Conservation (phyloP, 129 eudicot species). For the Pseudognaphalium luteoalbum region DNA sequence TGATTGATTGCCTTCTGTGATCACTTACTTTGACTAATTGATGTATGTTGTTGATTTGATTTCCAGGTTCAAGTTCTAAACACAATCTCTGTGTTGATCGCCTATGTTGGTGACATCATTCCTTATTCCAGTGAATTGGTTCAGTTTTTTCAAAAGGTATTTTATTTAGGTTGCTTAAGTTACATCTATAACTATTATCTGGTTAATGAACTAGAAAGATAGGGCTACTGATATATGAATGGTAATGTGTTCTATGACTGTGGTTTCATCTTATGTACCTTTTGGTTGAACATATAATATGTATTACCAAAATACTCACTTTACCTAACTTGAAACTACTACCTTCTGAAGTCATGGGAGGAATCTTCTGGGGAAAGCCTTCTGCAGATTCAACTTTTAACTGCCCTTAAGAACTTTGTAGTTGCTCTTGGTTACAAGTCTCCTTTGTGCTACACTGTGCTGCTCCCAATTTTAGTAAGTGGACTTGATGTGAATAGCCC, state of each 20-base stretch:
- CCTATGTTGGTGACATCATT: constrained; percentile 64
- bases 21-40: background rate
- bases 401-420: constrained; percentile 84
- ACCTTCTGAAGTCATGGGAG: constrained; percentile 80
- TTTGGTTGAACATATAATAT: background rate
- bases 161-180: constrained; percentile 1
- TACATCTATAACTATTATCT: constrained; percentile 1
- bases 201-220: background rate
- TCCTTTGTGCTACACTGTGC: constrained; percentile 68
- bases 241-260: background rate
- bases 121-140: constrained; percentile 80
- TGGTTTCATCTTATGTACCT: background rate
- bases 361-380: constrained; percentile 92
- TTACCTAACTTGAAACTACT: constrained; percentile 25
- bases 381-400: constrained; percentile 92
- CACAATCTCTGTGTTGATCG: constrained; percentile 72
- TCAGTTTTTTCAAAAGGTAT: constrained; percentile 56
- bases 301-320: background rate
- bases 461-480: constrained; percentile 73
- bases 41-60: background rate
- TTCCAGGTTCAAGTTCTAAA: constrained; percentile 93
- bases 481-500: constrained; percentile 73
- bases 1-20: background rate
- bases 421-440: constrained; percentile 91
- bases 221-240: background rate